Evolutionary conservation across 1,139 yeast genomes (phyloP).

Genomic region (Yueomyces sp.): DNA sequence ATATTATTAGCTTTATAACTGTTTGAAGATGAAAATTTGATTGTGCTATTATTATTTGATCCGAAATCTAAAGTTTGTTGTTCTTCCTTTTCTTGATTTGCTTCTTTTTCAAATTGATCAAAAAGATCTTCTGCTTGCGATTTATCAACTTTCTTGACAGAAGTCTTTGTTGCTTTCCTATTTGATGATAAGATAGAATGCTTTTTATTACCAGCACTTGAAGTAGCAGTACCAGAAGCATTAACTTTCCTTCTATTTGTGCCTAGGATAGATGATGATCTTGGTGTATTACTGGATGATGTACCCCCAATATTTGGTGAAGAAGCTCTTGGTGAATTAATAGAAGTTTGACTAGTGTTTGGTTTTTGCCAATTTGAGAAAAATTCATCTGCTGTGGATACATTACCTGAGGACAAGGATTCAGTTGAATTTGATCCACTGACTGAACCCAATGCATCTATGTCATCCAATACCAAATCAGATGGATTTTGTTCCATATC

Average conservation of each 20-base stretch:
- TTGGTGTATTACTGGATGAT: constrained; percentile 1
- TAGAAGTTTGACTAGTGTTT: constrained; percentile 18
- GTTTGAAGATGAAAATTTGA: neutral
- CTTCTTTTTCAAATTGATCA: constrained; percentile 82
- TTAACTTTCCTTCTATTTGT: constrained; percentile 15
- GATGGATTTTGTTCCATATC: constrained; percentile 66
- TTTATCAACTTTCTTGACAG: constrained; percentile 34
- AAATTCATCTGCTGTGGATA: constrained; percentile 59
- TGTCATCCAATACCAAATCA: constrained; percentile 46
- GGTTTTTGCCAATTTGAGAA: constrained; percentile 89
- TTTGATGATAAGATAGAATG: constrained; percentile 24
- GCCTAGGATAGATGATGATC: constrained; percentile 13
- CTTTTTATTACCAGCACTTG: constrained; percentile 14
- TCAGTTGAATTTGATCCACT: constrained; percentile 21
- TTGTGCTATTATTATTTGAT: neutral
- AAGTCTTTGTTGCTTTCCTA: constrained; percentile 40
- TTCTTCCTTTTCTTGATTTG: constrained; percentile 50
- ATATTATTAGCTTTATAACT: neutral
- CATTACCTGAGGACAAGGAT: constrained; percentile 27
- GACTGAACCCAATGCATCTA: constrained; percentile 30
- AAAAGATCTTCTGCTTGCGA: constrained; percentile 61
- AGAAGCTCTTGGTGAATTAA: constrained; percentile 13
- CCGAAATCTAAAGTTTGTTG: constrained; percentile 6
- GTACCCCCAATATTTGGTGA: constrained; percentile 7
- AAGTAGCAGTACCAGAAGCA: constrained; percentile 4